phyloP scores from a whole-genome alignment of 2,329 filamentous ascomycete species.

The Monilinia polystroma region DNA sequence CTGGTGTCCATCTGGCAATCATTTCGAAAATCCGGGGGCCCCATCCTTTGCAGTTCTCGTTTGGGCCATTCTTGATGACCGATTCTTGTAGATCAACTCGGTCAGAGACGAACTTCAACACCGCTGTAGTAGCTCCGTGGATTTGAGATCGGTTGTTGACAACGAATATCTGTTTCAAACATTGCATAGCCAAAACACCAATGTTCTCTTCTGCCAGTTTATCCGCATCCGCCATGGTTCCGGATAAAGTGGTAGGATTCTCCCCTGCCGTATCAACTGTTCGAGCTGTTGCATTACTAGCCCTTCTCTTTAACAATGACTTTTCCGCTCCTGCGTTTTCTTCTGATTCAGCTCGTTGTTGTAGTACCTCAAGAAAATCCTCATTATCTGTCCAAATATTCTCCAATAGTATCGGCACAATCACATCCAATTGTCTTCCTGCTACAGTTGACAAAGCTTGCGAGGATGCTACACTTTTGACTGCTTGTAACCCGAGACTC shows the following conservation, averaged over 20 bases:
- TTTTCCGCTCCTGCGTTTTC: constrained; percentile 68
- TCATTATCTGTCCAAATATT: constrained; percentile 79
- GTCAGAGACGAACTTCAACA: constrained; percentile 72
- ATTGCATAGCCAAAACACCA: constrained; percentile 78
- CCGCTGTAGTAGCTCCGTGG: constrained; percentile 68
- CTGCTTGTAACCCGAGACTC: constrained; percentile 70
- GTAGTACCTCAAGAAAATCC: constrained; percentile 65
- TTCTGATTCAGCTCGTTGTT: constrained; percentile 64
- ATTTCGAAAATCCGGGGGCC: constrained; percentile 78
- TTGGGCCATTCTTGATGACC: constrained; percentile 49
- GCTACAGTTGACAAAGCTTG: constrained; percentile 75
- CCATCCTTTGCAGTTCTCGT: constrained; percentile 63
- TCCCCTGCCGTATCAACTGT: constrained; percentile 65
- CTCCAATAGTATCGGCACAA: constrained; percentile 81
- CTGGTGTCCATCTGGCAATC: constrained; percentile 82
- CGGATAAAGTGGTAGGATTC: constrained; percentile 71
- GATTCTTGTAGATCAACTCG: constrained; percentile 53
- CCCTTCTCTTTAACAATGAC: constrained; percentile 60
- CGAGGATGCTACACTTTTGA: constrained; percentile 76
- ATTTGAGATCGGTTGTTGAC: constrained; percentile 81
- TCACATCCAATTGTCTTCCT: constrained; percentile 71
- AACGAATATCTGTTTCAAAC: constrained; percentile 81
- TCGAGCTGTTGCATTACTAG: constrained; percentile 75
- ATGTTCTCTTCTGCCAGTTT: constrained; percentile 87
- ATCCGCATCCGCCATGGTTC: constrained; percentile 83